Base-by-base conservation (phyloP, 371 early-diverging fungal species). In the Mortierella sp. region DNA sequence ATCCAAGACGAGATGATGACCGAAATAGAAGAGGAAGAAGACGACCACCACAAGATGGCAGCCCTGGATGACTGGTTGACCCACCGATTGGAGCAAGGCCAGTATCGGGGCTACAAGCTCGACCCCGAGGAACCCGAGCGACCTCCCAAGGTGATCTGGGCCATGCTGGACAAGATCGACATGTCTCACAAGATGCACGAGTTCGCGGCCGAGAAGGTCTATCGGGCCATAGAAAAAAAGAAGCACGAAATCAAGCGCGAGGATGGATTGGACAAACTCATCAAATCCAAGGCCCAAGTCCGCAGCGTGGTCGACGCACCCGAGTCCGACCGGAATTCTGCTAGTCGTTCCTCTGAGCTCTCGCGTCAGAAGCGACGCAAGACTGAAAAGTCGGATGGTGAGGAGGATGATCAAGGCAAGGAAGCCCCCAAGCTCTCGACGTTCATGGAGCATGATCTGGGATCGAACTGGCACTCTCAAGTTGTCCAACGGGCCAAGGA, bases 91-190 rank as follows among this genome's bases (percentile, higher is more conserved):
- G 63, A 75, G 32, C 32, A 75, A 10, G 75, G 65, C 18, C 14
- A 44, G 7, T 75, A 46, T 14, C 65, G 32, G 11, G 18, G 48
- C 7, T 75, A 63, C 51, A 75, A 75, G 5, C 65, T 60, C 16
- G 75, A 63, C 24, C 75, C 75, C 16, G 75, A 75, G 7, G 65
- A 35, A 14, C 75, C 75, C 21, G 49, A 65, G 44, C 27, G 46
- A 24, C 75, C 65, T 24, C 63, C 75, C 7, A 58, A 75, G 49
- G 21, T 29, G 18, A 29, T 63, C 48, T 75, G 75, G 65, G 49
- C 51, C 5, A n/a, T 75, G 75, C 46, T 63, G 75, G 75, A 75
- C 44, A 41, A 58, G 7, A 65, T 49, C 49, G 75, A 75, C n/a
- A 63, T 65, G 21, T 7, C 63, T 18, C 65, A 75, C 49, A 65